Percentiles rank a stretch among this genome's conserved stretches.
phyloP scores from a whole-genome alignment of 2,329 filamentous ascomycete genomes.

The Penicillium sp. region DNA sequence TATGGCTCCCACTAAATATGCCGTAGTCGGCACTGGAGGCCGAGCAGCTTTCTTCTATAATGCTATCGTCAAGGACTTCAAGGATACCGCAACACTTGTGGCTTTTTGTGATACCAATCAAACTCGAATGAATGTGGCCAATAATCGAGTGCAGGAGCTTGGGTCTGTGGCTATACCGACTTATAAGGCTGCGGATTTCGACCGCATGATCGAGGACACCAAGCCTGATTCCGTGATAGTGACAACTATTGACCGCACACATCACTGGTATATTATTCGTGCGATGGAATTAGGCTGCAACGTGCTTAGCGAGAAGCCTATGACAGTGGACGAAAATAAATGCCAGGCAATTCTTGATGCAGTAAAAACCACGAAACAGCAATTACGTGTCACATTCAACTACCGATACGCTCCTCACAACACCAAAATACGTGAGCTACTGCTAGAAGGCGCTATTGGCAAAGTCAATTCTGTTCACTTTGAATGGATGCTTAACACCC shows the following conservation, averaged over 20 bases:
- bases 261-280: conserved; percentile 63
- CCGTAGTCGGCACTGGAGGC: conserved; percentile 35
- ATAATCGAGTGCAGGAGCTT: conserved; percentile 33
- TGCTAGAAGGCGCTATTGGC: conserved; percentile 61
- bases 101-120: conserved; percentile 26
- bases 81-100: conserved; percentile 17
- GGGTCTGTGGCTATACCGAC: conserved; percentile 57
- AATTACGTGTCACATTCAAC: conserved; percentile 65
- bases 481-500: conserved; percentile 67
- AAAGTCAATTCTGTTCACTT: conserved; percentile 63
- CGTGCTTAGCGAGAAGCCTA: conserved; percentile 68
- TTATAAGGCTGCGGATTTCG: conserved; percentile 60
- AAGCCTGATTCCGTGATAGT: conserved; percentile 65
- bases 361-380: conserved; percentile 54
- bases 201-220: conserved; percentile 60
- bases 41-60: conserved; percentile 24
- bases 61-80: conserved; percentile 20
- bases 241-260: conserved; percentile 66
- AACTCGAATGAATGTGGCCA: conserved; percentile 24
- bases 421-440: conserved; percentile 61
- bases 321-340: conserved; percentile 64
- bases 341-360: conserved; percentile 61
- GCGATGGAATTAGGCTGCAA: conserved; percentile 64
- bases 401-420: conserved; percentile 69
- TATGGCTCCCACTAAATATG: conserved; percentile 27